These are phyloP conservation scores for Stagonosporopsis cucurbitacearum DNA, from an alignment of 2,329 filamentous ascomycete genomes.

Conservation along the genomic window DNA sequence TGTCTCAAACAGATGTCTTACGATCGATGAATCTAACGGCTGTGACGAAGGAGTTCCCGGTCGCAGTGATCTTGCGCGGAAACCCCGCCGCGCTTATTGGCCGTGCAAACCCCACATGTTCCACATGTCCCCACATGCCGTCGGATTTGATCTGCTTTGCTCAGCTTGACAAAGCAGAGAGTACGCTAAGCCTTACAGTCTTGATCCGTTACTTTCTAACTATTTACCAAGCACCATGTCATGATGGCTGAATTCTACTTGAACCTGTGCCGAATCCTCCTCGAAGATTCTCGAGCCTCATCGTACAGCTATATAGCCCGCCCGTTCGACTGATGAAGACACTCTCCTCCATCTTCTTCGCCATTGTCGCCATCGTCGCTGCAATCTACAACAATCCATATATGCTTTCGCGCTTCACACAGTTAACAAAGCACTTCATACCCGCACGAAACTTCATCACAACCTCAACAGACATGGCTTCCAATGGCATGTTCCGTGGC, in stretches of 20 bases:
- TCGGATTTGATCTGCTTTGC: slow-evolving; percentile 23
- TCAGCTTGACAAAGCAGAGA: slow-evolving; percentile 31
- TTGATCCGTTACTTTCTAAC: slow-evolving; percentile 32
- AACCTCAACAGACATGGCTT: slow-evolving; percentile 40
- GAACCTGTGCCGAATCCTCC: slow-evolving; percentile 9
- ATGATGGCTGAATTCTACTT: slow-evolving; percentile 26
- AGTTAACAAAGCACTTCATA: slow-evolving; percentile 38
- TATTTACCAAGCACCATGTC: slow-evolving; percentile 34
- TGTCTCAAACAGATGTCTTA: not conserved
- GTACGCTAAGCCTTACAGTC: slow-evolving; percentile 10
- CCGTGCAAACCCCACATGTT: not conserved
- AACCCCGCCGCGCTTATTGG: slow-evolving; percentile 7
- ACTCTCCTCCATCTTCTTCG: slow-evolving; percentile 51
- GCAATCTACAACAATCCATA: slow-evolving; percentile 49
- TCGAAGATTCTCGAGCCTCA: slow-evolving; percentile 44
- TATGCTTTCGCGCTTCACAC: slow-evolving; percentile 50
- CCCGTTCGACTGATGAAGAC: slow-evolving; percentile 45
- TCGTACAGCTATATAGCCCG: slow-evolving; percentile 43
- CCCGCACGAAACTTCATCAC: slow-evolving; percentile 30
- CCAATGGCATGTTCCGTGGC: slow-evolving; percentile 51
- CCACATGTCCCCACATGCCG: slow-evolving; percentile 1
- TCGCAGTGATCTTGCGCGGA: not conserved
- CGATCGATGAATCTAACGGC: too few species aligned
- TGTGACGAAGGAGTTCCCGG: not conserved
- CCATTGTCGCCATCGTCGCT: slow-evolving; percentile 51